phyloP scores from a whole-genome alignment of 352 stramenopile genomes.

The Salisapilia sapeloensis region DNA sequence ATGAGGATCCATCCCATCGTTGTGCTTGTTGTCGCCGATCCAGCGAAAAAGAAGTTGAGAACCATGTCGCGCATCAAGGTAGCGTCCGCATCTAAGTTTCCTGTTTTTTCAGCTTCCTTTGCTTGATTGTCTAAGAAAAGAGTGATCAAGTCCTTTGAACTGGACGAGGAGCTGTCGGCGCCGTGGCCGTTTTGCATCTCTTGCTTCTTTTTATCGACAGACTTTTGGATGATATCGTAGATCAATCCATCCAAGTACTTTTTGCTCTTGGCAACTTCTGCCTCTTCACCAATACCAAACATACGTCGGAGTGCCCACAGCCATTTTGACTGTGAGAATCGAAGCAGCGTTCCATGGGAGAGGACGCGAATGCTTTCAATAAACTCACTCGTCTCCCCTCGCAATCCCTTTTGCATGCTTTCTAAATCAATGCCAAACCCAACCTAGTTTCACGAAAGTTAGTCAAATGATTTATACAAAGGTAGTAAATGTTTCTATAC shows the following conservation, averaged over 20 bases:
- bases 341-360: no score
- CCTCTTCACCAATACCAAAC: conserved; percentile 17
- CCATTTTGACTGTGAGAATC: no score
- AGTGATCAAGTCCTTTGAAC: conserved; percentile 10
- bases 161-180: not conserved
- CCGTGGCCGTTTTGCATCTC: no score
- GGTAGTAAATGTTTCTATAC: no score
- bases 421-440: no score
- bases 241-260: conserved; percentile 30
- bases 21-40: conserved; percentile 30
- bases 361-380: no score
- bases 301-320: conserved; percentile 18
- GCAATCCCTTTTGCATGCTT: no score
- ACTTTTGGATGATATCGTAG: conserved; percentile 25
- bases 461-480: no score
- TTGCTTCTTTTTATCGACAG: conserved; percentile 14
- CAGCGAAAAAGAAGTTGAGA: conserved; percentile 22
- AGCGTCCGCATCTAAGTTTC: no score
- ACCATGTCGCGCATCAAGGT: conserved; percentile 26
- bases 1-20: conserved; percentile 43
- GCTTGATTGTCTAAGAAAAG: conserved; percentile 7
- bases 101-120: conserved; percentile 13
- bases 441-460: no score
- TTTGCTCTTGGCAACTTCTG: conserved; percentile 15
- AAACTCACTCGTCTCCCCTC: no score